Percentiles rank a stretch among this genome's conserved stretches.
These are phyloP conservation scores for Xylaria sp. DNA, from an alignment of 495 filamentous ascomycete species.

Conservation along the genomic window DNA sequence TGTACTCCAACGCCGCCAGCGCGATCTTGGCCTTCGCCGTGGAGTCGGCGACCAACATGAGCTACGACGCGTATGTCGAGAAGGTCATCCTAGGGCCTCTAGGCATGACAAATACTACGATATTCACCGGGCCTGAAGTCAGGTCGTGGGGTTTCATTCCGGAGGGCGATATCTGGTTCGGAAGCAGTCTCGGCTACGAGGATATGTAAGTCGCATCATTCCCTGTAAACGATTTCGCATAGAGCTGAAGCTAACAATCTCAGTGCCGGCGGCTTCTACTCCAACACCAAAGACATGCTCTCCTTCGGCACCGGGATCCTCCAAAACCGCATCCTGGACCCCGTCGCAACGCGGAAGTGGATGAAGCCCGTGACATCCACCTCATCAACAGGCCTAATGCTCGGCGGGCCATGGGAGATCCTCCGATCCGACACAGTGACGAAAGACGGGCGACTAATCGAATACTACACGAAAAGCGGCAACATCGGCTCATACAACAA, in stretches of 20 bases:
- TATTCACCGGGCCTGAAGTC: constrained; percentile 41
- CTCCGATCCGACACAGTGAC: constrained; percentile 43
- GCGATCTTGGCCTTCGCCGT: constrained; percentile 48
- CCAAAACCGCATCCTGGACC: constrained; percentile 50
- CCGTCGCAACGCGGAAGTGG: constrained; percentile 58
- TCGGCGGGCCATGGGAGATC: constrained; percentile 68
- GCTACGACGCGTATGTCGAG: constrained; percentile 40
- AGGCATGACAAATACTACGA: constrained; percentile 49
- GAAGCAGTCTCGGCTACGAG: constrained; percentile 51
- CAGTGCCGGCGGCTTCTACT: constrained; percentile 59
- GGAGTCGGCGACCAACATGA: constrained; percentile 44
- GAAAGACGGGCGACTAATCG: constrained; percentile 48
- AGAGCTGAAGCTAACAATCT: neutral
- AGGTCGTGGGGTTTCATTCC: constrained; percentile 50
- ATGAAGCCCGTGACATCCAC: constrained; percentile 61
- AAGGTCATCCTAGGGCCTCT: constrained; percentile 48
- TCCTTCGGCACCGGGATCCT: constrained; percentile 59
- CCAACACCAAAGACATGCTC: constrained; percentile 60
- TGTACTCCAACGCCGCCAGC: constrained; percentile 52
- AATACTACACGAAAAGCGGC: constrained; percentile 65
- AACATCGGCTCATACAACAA: constrained; percentile 57
- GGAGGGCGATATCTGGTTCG: constrained; percentile 46
- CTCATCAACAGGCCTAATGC: constrained; percentile 46
- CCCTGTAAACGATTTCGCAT: constrained; percentile 2
- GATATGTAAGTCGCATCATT: constrained; percentile 47